phyloP scores from a whole-genome alignment of 202 grass and related monocot genomes.

The Bolboschoenoplectus hybrid region DNA sequence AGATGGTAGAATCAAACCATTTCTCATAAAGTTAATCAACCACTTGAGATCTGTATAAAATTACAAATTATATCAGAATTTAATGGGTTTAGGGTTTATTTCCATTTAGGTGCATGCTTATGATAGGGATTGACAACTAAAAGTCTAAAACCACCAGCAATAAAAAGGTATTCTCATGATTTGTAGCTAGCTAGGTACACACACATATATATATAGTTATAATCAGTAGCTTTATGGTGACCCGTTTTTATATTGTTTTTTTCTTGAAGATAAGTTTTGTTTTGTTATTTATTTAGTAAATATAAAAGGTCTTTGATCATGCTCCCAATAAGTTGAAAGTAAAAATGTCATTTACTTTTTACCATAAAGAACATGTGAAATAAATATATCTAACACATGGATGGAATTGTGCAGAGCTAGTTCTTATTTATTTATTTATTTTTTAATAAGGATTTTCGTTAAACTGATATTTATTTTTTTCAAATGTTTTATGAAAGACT shows the following conservation, averaged over 20 bases:
- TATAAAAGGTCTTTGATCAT: not conserved
- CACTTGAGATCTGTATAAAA: not conserved
- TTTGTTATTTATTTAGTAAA: not conserved
- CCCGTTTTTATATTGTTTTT: no score
- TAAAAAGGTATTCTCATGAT: not conserved
- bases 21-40: slow-evolving; percentile 22
- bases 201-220: not conserved
- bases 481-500: no score
- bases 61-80: not conserved
- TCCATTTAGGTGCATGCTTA: slow-evolving; percentile 17
- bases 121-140: slow-evolving; percentile 29
- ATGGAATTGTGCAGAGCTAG: not conserved
- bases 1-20: not conserved
- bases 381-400: not conserved
- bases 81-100: slow-evolving; percentile 4
- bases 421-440: no score
- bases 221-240: not conserved
- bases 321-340: no score
- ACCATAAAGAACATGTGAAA: not conserved
- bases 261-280: not conserved
- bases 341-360: no score
- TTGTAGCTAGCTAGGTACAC: not conserved
- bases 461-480: no score
- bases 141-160: slow-evolving; percentile 18
- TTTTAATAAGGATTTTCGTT: no score